A percentile compares a stretch with the other conserved stretches of the same genome.
Evolutionary conservation across 306 rosid species (phyloP).

Genomic region (Aeschynomene evenia): DNA sequence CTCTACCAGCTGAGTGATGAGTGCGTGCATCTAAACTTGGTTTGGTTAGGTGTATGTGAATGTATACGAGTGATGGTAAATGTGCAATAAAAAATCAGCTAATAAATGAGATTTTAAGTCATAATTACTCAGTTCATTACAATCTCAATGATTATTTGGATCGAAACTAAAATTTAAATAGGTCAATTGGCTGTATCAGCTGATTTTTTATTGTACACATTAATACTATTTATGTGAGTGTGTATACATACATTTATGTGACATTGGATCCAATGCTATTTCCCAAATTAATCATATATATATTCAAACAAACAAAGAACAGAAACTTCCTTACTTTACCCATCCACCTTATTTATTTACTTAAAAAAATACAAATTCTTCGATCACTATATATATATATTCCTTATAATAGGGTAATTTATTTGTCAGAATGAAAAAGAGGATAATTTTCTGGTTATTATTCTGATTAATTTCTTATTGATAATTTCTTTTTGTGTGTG

Average conservation of each 20-base stretch:
- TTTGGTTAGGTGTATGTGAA: constrained; percentile 21
- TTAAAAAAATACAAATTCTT: not conserved
- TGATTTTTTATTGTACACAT: too few relatives aligned
- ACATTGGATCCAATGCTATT: constrained; percentile 40
- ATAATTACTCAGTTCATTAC: too few relatives aligned
- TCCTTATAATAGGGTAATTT: not conserved
- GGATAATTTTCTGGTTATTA: too few relatives aligned
- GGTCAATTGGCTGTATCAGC: too few relatives aligned
- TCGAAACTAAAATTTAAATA: too few relatives aligned
- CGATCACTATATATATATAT: not conserved
- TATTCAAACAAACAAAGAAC: constrained; percentile 5
- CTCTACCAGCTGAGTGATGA: not conserved
- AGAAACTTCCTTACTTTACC: constrained; percentile 20
- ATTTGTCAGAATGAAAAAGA: too few relatives aligned
- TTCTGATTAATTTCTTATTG: not conserved
- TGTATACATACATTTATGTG: constrained; percentile 6
- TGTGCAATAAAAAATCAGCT: too few relatives aligned
- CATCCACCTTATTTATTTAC: constrained; percentile 1
- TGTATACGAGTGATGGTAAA: too few relatives aligned
- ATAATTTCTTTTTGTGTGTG: too few relatives aligned
- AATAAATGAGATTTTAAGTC: too few relatives aligned
- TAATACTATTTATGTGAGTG: too few relatives aligned
- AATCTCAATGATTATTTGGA: too few relatives aligned
- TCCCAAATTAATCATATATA: not conserved
- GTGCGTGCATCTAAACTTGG: constrained; percentile 13